phyloP scores from a whole-genome alignment of 805 yeast genomes.

The Ogataea corticis region DNA sequence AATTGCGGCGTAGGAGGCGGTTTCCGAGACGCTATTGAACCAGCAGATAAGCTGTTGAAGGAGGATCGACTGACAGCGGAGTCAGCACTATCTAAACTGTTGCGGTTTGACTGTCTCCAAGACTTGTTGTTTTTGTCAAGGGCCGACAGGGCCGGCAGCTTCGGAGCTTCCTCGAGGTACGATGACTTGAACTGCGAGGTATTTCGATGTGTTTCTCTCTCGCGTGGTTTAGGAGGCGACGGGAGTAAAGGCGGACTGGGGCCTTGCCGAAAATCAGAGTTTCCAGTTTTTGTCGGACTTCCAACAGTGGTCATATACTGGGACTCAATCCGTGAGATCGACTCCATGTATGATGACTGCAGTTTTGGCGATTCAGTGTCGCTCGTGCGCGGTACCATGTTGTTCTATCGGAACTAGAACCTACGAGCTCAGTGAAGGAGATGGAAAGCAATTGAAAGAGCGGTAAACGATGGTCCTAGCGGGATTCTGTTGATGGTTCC shows the following conservation, averaged over 20 bases:
- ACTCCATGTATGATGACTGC: slow-evolving; percentile 22
- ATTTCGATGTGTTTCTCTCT: neutral
- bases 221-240: slow-evolving; percentile 4
- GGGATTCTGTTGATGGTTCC: no score
- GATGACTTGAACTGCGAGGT: slow-evolving; percentile 8
- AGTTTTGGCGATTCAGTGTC: neutral
- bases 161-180: slow-evolving; percentile 6
- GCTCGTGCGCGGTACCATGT: slow-evolving; percentile 3
- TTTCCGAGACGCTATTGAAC: slow-evolving; percentile 4
- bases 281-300: neutral
- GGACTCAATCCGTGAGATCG: slow-evolving; percentile 17
- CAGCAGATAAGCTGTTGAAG: slow-evolving; percentile 2
- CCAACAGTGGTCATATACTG: slow-evolving; percentile 1
- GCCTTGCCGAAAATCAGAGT: neutral
- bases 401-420: no score
- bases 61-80: slow-evolving; percentile 1
- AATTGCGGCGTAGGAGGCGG: slow-evolving; percentile 11
- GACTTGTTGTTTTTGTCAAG: neutral
- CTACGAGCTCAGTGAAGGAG: no score
- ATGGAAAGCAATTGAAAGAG: no score
- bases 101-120: neutral
- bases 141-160: neutral
- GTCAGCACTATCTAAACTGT: neutral
- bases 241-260: slow-evolving; percentile 13
- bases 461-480: no score